Evolutionary conservation across 2,329 filamentous ascomycete species (phyloP).

Genomic region (Exophiala sp.): DNA sequence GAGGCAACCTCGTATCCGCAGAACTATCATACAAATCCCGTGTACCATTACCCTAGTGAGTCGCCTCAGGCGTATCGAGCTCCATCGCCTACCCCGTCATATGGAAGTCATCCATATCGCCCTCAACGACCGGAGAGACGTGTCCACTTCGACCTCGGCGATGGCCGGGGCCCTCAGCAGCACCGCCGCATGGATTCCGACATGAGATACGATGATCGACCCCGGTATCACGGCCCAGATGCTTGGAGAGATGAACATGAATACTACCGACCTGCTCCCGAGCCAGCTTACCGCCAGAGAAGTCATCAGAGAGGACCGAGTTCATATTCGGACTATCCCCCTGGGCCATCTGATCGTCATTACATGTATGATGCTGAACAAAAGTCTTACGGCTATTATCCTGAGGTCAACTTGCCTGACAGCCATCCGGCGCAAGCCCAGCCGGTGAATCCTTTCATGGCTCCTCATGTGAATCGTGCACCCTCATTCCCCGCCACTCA

Average conservation of each 20-base stretch:
- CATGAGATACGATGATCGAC: slow-evolving; percentile 5
- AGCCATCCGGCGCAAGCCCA: slow-evolving; percentile 2
- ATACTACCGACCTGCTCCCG: not conserved
- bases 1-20: slow-evolving; percentile 2
- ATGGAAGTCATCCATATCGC: not conserved
- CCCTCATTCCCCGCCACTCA: slow-evolving; percentile 3
- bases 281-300: not conserved
- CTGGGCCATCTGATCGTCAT: not conserved
- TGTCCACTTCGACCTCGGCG: slow-evolving; percentile 23
- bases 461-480: too few relatives aligned
- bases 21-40: slow-evolving; percentile 1
- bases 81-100: not conserved
- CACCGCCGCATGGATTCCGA: not conserved
- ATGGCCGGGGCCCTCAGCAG: slow-evolving; percentile 1
- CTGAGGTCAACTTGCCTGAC: slow-evolving; percentile 5
- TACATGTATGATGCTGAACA: slow-evolving; percentile 10
- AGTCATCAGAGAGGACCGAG: slow-evolving; percentile 1
- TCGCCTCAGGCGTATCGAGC: slow-evolving; percentile 3
- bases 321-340: slow-evolving; percentile 14
- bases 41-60: not conserved
- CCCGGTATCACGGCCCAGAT: not conserved
- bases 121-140: slow-evolving; percentile 7
- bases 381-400: slow-evolving; percentile 9
- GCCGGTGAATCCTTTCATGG: not conserved
- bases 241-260: slow-evolving; percentile 5